Percentiles rank a stretch among this genome's conserved stretches.
These are phyloP conservation scores for Amyloporia xantha DNA, from an alignment of 768 basidiomycete genomes.

Conservation along the genomic window DNA sequence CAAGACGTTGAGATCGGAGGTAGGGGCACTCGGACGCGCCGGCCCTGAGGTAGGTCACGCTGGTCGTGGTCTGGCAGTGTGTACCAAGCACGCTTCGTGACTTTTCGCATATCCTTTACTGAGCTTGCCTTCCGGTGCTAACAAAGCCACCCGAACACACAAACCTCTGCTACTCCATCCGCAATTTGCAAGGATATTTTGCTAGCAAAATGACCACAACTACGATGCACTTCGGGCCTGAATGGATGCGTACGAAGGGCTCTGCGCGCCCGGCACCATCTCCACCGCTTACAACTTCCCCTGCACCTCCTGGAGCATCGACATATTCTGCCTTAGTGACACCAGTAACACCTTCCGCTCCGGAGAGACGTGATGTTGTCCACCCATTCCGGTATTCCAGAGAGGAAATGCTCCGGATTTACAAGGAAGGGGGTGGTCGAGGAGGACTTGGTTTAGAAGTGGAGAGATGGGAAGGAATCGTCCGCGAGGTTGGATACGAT, in stretches of 20 bases:
- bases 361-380: constrained; percentile 53
- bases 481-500: constrained; percentile 65
- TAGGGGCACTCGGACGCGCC: constrained; percentile 3
- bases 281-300: constrained; percentile 37
- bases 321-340: constrained; percentile 71
- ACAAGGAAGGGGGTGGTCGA: constrained; percentile 70
- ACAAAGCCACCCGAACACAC: constrained; percentile 6
- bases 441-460: constrained; percentile 78
- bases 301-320: constrained; percentile 43
- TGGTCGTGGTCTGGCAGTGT: constrained; percentile 2
- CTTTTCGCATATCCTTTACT: constrained; percentile 13
- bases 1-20: no score
- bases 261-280: constrained; percentile 49
- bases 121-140: constrained; percentile 4
- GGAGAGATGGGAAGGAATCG: constrained; percentile 85
- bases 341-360: constrained; percentile 39
- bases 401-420: constrained; percentile 79
- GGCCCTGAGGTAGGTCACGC: constrained; percentile 22
- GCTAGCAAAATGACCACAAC: constrained; percentile 43
- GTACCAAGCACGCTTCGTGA: constrained; percentile 2
- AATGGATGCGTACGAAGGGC: constrained; percentile 86
- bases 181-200: neutral
- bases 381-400: constrained; percentile 86
- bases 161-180: constrained; percentile 5
- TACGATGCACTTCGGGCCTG: constrained; percentile 87